phyloP scores from a whole-genome alignment of 306 rosid species.

The Cyamopsis tetragonoloba region DNA sequence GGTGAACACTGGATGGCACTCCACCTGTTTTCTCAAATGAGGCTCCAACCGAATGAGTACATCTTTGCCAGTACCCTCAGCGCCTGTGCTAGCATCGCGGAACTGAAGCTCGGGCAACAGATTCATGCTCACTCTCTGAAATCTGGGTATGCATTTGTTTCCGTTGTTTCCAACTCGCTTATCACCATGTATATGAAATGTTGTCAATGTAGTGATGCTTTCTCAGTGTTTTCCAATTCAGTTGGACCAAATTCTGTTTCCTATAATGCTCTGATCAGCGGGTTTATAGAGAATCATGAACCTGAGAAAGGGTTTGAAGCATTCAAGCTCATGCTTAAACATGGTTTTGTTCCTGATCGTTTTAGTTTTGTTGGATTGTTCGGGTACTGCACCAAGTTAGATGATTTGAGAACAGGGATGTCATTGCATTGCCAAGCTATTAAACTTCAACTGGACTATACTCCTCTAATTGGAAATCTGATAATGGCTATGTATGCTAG shows the following conservation, averaged over 20 bases:
- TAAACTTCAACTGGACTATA: slow-evolving; percentile 34
- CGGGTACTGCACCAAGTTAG: slow-evolving; percentile 27
- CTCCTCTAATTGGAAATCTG: slow-evolving; percentile 36
- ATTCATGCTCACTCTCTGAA: slow-evolving; percentile 37
- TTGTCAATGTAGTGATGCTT: slow-evolving; percentile 35
- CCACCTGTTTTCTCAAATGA: slow-evolving; percentile 33
- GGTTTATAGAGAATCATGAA: slow-evolving; percentile 36
- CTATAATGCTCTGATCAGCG: slow-evolving; percentile 37
- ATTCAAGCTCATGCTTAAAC: slow-evolving; percentile 31
- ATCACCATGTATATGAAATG: slow-evolving; percentile 47
- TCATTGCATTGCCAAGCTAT: slow-evolving; percentile 38
- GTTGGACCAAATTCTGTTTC: slow-evolving; percentile 30
- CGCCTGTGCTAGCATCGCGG: slow-evolving; percentile 31
- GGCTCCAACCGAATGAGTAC: slow-evolving; percentile 30
- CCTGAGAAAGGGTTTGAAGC: slow-evolving; percentile 34
- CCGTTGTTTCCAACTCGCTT: slow-evolving; percentile 42
- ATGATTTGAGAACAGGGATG: slow-evolving; percentile 26
- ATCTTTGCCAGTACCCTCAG: slow-evolving; percentile 34
- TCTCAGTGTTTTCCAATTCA: slow-evolving; percentile 24
- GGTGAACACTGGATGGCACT: slow-evolving; percentile 37
- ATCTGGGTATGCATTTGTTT: slow-evolving; percentile 33
- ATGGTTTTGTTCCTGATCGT: slow-evolving; percentile 33
- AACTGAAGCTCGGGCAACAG: slow-evolving; percentile 27
- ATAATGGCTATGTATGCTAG: slow-evolving; percentile 34
- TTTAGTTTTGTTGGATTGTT: slow-evolving; percentile 34